phyloP scores from a whole-genome alignment of 1,284 basidiomycete species.

The Tetrapyrgos nigripes region DNA sequence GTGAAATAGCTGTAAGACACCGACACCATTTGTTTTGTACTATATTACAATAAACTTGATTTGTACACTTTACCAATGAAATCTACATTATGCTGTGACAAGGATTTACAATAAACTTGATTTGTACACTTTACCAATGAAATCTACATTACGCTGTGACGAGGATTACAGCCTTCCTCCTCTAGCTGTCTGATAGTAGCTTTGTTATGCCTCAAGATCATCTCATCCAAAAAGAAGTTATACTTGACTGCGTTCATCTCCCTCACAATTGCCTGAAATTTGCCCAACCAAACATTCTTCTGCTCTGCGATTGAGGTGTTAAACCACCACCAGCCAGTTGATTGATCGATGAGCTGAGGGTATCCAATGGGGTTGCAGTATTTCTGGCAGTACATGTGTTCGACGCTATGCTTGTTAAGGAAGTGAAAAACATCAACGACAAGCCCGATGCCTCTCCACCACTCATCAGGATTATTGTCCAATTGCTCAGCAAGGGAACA shows the following conservation, averaged over 20 bases:
- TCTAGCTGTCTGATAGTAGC: no score
- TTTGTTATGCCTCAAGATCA: no score
- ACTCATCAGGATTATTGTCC: neutral
- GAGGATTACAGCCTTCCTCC: no score
- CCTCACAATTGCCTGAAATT: neutral
- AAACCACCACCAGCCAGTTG: neutral
- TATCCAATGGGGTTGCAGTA: slow-evolving; percentile 10
- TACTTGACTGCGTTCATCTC: slow-evolving; percentile 3
- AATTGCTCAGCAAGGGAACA: neutral
- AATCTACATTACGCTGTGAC: no score
- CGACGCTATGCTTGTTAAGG: slow-evolving; percentile 10
- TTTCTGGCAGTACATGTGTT: slow-evolving; percentile 9
- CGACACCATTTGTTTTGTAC: no score
- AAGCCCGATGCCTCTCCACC: neutral
- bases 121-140: no score
- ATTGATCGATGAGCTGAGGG: slow-evolving; percentile 7
- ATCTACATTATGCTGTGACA: no score
- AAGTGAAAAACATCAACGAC: slow-evolving; percentile 14
- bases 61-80: no score
- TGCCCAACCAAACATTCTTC: slow-evolving; percentile 2
- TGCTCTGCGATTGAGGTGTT: slow-evolving; percentile 10
- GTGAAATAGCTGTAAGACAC: no score
- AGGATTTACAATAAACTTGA: no score
- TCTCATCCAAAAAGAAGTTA: no score
- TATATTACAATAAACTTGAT: no score